Base-by-base conservation (phyloP, 169 alveolate genomes). In the Cryptosporidium canis region DNA sequence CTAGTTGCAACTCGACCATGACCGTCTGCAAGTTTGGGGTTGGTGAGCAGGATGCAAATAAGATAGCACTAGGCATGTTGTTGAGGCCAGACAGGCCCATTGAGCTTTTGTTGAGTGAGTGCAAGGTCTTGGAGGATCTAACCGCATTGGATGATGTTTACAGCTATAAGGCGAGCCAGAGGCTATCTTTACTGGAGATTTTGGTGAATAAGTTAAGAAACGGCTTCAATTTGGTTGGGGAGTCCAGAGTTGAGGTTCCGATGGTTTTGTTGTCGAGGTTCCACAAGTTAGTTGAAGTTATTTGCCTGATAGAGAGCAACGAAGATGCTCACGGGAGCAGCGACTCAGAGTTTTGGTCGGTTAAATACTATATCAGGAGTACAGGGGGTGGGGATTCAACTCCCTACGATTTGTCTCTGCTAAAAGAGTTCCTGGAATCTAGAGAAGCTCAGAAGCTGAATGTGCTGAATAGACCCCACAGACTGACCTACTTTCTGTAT, bases 271-370 rank as follows among this genome's bases (percentile, higher is more conserved):
- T 56, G 55, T 55, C 87, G 3, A 39, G 33, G 45, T 77, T 77
- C 31, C 68, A 51, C 47, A 77, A 61, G 29, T 27, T 77, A 16
- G 58, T 77, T 77, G 33, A 63, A 39, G 43, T 77, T 58, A 43
- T 39, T 3, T 77, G 64, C 18, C 5, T 61, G 14, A 55, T 77
- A 31, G 56, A 35, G 5, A 61, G 37, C 41, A n/a, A 21, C 45
- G 11, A 39, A 27, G 35, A 63, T 29, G 4, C 21, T 35, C 43
- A 55, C 24, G 55, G 53, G 7, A n/a, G 39, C 29, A 18, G 27
- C 37, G 16, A 29, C 24, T 61, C 45, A 51, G 63, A 24, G 5
- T 61, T 61, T 61, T 77, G 87, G 87, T 14, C 24, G 11, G 24
- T 77, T 35, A 77, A 41, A 56, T 29, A 58, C 21, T 55, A 39